These are phyloP conservation scores for Blumeriella jaapii DNA, from an alignment of 2,329 filamentous ascomycete species.

Conservation along the genomic window DNA sequence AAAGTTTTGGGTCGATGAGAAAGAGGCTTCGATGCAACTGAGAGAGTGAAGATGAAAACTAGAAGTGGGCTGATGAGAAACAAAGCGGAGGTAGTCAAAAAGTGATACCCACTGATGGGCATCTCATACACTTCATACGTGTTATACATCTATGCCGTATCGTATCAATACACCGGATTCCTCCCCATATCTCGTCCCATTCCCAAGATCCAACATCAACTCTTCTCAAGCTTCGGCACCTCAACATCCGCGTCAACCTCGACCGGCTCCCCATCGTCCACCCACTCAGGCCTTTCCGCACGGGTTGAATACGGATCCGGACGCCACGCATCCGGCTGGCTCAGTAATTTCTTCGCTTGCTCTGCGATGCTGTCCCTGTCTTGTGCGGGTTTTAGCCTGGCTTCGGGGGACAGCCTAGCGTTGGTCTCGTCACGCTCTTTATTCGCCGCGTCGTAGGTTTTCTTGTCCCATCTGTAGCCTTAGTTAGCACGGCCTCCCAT, in stretches of 20 bases:
- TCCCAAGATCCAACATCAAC: no score
- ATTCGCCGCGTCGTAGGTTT: constrained; percentile 43
- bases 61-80: no score
- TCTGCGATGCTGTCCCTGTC: constrained; percentile 37
- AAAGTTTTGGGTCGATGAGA: constrained; percentile 31
- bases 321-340: constrained; percentile 50
- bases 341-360: constrained; percentile 52
- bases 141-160: constrained; percentile 14
- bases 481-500: constrained; percentile 1
- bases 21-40: no score
- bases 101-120: constrained; percentile 7
- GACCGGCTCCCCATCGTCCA: constrained; percentile 26
- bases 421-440: constrained; percentile 34
- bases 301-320: no score
- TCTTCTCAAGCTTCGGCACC: constrained; percentile 6
- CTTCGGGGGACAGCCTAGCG: constrained; percentile 24
- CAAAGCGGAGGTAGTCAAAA: no score
- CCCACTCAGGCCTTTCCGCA: no score
- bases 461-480: constrained; percentile 46
- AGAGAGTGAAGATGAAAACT: not conserved
- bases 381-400: constrained; percentile 22
- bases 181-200: no score
- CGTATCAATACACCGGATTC: not conserved
- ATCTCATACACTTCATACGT: constrained; percentile 13
- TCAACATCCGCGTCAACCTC: constrained; percentile 25